Evolutionary conservation across 192 early-diverging fungal genomes (phyloP), one percentile per base, ranked within the genome.

Genomic region (Kappamyces sp.): DNA sequence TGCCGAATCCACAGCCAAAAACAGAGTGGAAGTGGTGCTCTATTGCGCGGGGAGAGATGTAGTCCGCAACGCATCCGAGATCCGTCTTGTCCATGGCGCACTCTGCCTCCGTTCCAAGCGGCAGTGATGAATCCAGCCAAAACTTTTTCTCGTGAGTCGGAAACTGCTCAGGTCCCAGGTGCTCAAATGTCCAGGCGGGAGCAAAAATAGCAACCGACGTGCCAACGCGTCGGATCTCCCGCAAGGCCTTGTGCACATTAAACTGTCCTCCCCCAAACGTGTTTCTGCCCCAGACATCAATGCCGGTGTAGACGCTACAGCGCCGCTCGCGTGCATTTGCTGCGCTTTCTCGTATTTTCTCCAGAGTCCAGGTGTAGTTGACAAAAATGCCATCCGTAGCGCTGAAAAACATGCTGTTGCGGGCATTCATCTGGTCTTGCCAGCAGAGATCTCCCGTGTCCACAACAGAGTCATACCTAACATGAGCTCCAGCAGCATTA

Each of bases 201-300:
- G 73, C 85, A 74, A 87, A 87, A 6, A 87, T 32, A 30, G 82
- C 84, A 12, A 66, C 62, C 1, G 76, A 77, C 4, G 78, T 72
- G 1, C 57, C 48, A 2, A 67, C 75, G 22, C 60, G 45, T 3
- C 49, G 63, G 22, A 79, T 75, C 14, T 70, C 67, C 52, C 77
- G 47, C n/a, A 86, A 45, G 2, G 79, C 85, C 66, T 54, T 64
- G 47, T 67, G 71, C 4, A 12, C 35, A 37, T 70, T 70, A 29
- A 67, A 81, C 1, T 75, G 74, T 7, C 80, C 80, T 6, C 73
- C 80, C 12, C 80, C 81, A 62, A 65, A 83, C 1, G 73, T 84
- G 37, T 67, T 69, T 22, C 85, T 55, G 0, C 85, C 85, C 79
- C 80, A 87, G 38, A 86, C 76, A 63, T 87, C 85, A 6, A 76